Evolutionary conservation across 176 grass and related monocot genomes (phyloP), one percentile per base, ranked within the genome.

Genomic region (Cenchrus purpureus): DNA sequence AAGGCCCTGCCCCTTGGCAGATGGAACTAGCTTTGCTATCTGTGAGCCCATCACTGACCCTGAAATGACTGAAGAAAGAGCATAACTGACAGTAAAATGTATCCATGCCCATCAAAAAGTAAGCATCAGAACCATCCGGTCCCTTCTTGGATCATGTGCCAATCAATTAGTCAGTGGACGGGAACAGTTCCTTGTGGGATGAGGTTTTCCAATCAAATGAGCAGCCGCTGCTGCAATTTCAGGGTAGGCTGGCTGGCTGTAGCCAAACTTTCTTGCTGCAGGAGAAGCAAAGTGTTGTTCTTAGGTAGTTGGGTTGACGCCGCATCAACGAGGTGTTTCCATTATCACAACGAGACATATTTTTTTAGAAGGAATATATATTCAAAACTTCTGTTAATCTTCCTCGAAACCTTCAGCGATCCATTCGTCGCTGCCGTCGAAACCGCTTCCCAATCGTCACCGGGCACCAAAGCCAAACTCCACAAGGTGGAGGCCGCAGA

Each of bases 61-160:
- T 63, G 57, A 78, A 45, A 46, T 49, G 37, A 63, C 22, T 49
- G 6, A 45, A 14, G 62, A 49, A 19, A 32, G 65, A 5, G 37
- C 4, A 3, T 40, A 40, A 0, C 8, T 64, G 58, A 48, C 1
- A 31, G 22, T 79, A 46, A 31, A 12, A 76, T 50, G 63, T 22
- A 60, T 12, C 16, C 15, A 46, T 12, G 68, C 19, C 22, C 7
- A 0, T 19, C 52, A 16, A 16, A 42, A 59, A 42, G 74, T 42
- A 37, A 75, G 29, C 15, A 76, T 40, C 53, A 40, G 64, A 81
- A 81, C 34, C 79, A 28, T 81, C 64, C 22, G 29, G 62, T 53
- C 61, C 28, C 10, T 80, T 54, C 48, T 20, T 52, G 14, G 10
- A 1, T n/a, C 10, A n/a, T 10, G 10, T 52, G 20, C 62, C 29